These are phyloP conservation scores for Avena insularis DNA, from an alignment of 176 grass and related monocot species.

Conservation along the genomic window DNA sequence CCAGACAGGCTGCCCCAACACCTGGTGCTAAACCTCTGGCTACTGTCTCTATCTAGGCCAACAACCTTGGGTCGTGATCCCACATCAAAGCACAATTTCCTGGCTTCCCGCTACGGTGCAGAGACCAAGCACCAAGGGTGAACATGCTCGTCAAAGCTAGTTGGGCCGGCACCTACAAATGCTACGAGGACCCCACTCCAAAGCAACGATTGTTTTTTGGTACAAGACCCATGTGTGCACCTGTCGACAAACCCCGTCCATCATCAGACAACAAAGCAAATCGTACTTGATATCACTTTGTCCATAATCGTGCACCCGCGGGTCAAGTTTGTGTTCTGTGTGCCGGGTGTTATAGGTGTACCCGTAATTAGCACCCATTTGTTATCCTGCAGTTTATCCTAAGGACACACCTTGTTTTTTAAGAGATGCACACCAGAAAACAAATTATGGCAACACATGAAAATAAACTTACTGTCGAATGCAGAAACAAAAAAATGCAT, in stretches of 20 bases:
- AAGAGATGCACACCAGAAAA: not conserved
- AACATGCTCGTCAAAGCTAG: not conserved
- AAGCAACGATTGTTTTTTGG: constrained; percentile 4
- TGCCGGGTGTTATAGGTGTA: constrained; percentile 5
- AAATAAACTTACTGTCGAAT: constrained; percentile 24
- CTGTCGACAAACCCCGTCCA: not conserved
- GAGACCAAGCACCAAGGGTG: not conserved
- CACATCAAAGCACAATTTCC: not conserved
- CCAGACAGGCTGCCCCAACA: not conserved
- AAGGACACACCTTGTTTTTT: constrained; percentile 28
- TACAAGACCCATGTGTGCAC: not conserved
- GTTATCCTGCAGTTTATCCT: constrained; percentile 29
- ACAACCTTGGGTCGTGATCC: not conserved
- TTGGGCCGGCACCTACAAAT: not conserved
- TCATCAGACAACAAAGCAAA: not conserved
- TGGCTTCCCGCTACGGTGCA: not conserved
- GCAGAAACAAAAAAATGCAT: constrained; percentile 25
- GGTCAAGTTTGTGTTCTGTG: not conserved
- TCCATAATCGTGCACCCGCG: not conserved
- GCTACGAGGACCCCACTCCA: not conserved
- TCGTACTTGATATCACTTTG: not conserved
- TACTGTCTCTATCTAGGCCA: constrained; percentile 11
- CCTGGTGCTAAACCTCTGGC: constrained; percentile 8
- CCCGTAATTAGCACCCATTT: constrained; percentile 17
- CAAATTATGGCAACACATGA: constrained; percentile 3